phyloP scores from a whole-genome alignment of 2,329 filamentous ascomycete species.

The Pseudomassariella vexata region DNA sequence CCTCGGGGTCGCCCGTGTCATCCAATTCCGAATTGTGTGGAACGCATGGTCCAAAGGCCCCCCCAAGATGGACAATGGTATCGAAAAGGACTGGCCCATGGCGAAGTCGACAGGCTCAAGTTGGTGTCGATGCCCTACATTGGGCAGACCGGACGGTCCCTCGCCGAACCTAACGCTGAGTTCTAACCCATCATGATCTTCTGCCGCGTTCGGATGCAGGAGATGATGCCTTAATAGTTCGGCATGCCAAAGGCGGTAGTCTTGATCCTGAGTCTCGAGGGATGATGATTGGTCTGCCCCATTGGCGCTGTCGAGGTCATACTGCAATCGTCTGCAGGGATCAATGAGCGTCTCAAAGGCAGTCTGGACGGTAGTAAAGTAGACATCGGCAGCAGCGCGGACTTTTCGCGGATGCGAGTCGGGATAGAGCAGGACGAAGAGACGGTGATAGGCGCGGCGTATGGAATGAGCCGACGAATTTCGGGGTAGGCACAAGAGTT shows the following conservation, averaged over 20 bases:
- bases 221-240: too few species aligned
- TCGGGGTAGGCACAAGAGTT: slow-evolving; percentile 36
- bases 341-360: slow-evolving; percentile 44
- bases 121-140: slow-evolving; percentile 27
- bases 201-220: too few species aligned
- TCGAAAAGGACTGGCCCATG: slow-evolving; percentile 7
- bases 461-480: slow-evolving; percentile 28
- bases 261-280: too few species aligned
- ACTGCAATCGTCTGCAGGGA: slow-evolving; percentile 32
- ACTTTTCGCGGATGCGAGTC: slow-evolving; percentile 33
- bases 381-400: slow-evolving; percentile 30
- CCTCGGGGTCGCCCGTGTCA: too few species aligned
- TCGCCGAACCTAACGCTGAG: too few species aligned
- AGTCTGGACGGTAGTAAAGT: slow-evolving; percentile 34
- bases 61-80: slow-evolving; percentile 4
- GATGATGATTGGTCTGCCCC: too few species aligned
- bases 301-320: slow-evolving; percentile 27
- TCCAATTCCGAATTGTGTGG: too few species aligned
- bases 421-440: slow-evolving; percentile 38
- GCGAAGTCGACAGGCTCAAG: slow-evolving; percentile 10
- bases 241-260: too few species aligned
- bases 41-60: background rate
- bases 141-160: too few species aligned
- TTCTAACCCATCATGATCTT: too few species aligned
- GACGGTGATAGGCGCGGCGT: slow-evolving; percentile 36